A percentile compares a stretch with the other conserved stretches of the same genome.
phyloP scores from a whole-genome alignment of 495 filamentous ascomycete genomes.

The Parathielavia hyrcaniae region DNA sequence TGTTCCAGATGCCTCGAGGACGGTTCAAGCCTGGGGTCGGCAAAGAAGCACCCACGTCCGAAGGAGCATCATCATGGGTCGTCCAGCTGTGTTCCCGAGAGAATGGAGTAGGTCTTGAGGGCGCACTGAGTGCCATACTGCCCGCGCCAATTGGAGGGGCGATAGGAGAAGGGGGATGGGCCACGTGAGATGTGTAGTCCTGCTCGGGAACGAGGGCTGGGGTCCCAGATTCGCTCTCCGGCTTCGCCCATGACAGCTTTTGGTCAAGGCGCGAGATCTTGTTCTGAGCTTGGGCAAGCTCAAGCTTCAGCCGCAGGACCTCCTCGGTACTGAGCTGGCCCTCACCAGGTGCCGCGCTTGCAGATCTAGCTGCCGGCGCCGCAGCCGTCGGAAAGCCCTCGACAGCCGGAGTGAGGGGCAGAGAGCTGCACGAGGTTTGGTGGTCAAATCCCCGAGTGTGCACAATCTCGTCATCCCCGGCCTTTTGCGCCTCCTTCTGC shows the following conservation, averaged over 20 bases:
- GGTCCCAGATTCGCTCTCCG: slow-evolving; percentile 25
- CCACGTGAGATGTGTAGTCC: slow-evolving; percentile 25
- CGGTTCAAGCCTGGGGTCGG: slow-evolving; percentile 56
- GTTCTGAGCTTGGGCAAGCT: slow-evolving; percentile 71
- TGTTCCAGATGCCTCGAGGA: slow-evolving; percentile 58
- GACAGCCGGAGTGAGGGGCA: slow-evolving; percentile 53
- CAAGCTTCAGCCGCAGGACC: slow-evolving; percentile 53
- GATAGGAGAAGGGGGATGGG: slow-evolving; percentile 18
- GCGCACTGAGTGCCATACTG: slow-evolving; percentile 46
- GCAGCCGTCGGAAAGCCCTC: slow-evolving; percentile 45
- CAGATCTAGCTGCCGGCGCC: slow-evolving; percentile 40
- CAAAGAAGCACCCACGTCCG: slow-evolving; percentile 56
- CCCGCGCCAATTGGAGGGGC: slow-evolving; percentile 21
- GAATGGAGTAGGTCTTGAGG: slow-evolving; percentile 42
- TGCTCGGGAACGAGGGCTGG: slow-evolving; percentile 24
- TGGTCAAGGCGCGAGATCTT: slow-evolving; percentile 77
- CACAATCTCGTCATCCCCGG: slow-evolving; percentile 39
- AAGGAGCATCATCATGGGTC: slow-evolving; percentile 59
- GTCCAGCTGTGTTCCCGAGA: slow-evolving; percentile 58
- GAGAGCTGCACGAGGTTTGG: slow-evolving; percentile 45
- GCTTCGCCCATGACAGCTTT: slow-evolving; percentile 66
- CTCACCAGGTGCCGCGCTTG: slow-evolving; percentile 39
- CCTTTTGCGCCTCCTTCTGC: slow-evolving; percentile 46
- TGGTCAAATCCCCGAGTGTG: slow-evolving; percentile 38
- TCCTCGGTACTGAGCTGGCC: slow-evolving; percentile 35